phyloP scores from a whole-genome alignment of 2,329 filamentous ascomycete species.

The Boeremia lycopersici region DNA sequence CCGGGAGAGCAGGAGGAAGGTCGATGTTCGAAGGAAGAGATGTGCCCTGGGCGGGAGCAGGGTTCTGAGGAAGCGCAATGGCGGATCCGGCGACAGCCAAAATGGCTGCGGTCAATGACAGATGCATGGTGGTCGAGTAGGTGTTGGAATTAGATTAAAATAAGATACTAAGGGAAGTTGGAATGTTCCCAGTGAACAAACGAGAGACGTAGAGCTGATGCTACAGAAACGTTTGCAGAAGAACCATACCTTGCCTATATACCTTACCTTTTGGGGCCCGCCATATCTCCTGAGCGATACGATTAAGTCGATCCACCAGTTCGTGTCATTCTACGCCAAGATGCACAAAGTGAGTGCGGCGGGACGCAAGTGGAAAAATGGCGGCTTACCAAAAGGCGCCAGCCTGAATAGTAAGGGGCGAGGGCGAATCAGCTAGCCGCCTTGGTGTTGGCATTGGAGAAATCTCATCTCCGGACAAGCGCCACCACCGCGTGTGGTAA shows the following conservation, averaged over 20 bases:
- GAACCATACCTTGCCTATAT: constrained; percentile 9
- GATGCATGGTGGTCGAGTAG: constrained; percentile 16
- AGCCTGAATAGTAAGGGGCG: constrained; percentile 17
- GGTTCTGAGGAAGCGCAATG: constrained; percentile 17
- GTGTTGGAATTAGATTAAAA: constrained; percentile 16
- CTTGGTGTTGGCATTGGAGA: constrained; percentile 11
- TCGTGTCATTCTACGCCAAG: constrained; percentile 14
- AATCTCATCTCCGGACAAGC: constrained; percentile 15
- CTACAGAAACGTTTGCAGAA: constrained; percentile 15
- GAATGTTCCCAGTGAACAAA: constrained; percentile 14
- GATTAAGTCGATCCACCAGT: constrained; percentile 14
- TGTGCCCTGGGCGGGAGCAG: constrained; percentile 13
- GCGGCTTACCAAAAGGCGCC: constrained; percentile 12
- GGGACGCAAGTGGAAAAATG: constrained; percentile 11
- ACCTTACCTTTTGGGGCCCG: not conserved
- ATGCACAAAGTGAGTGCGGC: not conserved
- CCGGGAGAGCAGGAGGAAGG: constrained; percentile 14
- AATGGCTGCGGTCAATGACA: constrained; percentile 15
- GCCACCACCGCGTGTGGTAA: constrained; percentile 15
- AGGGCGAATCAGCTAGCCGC: constrained; percentile 16
- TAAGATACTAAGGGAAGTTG: constrained; percentile 12
- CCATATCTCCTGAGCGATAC: constrained; percentile 18
- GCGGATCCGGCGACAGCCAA: constrained; percentile 19
- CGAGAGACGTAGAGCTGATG: constrained; percentile 18
- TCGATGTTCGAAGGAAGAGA: constrained; percentile 5